These are phyloP conservation scores for Yarrowia galli DNA, from an alignment of 1,139 yeast genomes.

Conservation along the genomic window DNA sequence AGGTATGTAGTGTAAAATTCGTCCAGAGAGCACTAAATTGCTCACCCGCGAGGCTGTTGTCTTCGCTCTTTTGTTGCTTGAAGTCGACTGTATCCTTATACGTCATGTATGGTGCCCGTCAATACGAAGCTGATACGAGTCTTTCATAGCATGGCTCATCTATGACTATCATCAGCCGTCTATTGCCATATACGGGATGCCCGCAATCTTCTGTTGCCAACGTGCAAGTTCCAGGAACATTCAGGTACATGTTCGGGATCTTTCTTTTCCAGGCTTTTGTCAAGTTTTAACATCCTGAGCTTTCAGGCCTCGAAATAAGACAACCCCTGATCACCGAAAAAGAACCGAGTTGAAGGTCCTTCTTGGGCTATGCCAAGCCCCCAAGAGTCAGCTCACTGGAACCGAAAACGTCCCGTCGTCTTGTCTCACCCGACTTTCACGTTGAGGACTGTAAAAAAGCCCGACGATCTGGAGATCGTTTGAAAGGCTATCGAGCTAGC, in stretches of 20 bases:
- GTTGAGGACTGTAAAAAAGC: neutral
- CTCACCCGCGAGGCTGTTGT: slow-evolving; percentile 4
- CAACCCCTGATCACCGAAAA: slow-evolving; percentile 14
- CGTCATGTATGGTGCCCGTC: neutral
- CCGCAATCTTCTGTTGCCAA: neutral
- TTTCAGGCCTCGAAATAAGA: slow-evolving; percentile 15
- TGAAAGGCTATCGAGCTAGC: neutral
- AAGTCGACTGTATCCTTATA: neutral
- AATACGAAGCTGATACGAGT: neutral
- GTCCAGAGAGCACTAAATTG: slow-evolving; percentile 1
- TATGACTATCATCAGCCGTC: neutral
- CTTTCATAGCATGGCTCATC: neutral
- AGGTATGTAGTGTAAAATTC: neutral
- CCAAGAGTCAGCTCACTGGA: slow-evolving; percentile 11
- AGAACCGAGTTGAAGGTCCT: neutral
- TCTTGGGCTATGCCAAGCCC: slow-evolving; percentile 5
- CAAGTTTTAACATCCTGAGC: slow-evolving; percentile 11
- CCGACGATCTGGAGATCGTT: slow-evolving; percentile 29
- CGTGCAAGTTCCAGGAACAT: neutral
- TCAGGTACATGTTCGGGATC: neutral
- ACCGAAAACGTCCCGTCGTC: slow-evolving; percentile 23
- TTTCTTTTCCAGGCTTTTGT: neutral
- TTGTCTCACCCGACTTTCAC: slow-evolving; percentile 25
- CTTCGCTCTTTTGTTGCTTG: neutral
- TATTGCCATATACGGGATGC: neutral